Conservation (phyloP, 345 rosid species). For the Nephelium lappaceum region DNA sequence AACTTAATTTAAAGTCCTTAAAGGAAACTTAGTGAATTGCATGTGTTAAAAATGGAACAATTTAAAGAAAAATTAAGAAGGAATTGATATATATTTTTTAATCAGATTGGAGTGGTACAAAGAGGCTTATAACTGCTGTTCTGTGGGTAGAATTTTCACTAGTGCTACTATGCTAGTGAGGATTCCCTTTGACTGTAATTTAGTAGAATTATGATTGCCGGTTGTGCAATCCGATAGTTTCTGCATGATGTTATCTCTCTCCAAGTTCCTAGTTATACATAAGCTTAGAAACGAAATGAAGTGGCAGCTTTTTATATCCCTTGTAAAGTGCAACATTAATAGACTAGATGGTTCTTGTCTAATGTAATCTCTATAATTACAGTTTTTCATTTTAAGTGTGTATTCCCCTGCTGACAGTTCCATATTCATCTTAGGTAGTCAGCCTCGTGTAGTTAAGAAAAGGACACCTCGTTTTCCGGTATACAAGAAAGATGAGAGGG, state of each 20-base stretch:
- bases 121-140: neutral
- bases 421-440: constrained; percentile 51
- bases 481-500: constrained; percentile 51
- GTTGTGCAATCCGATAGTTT: neutral
- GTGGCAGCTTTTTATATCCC: constrained; percentile 1
- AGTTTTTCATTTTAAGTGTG: constrained; percentile 2
- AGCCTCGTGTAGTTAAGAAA: constrained; percentile 83
- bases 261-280: neutral
- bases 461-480: constrained; percentile 98
- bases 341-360: neutral
- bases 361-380: neutral
- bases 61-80: neutral
- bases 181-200: constrained; percentile 10
- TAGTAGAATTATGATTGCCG: neutral
- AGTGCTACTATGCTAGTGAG: neutral
- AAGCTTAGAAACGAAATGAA: neutral
- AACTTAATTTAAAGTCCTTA: neutral
- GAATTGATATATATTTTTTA: neutral
- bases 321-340: neutral
- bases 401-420: constrained; percentile 23
- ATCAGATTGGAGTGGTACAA: neutral
- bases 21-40: neutral
- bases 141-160: neutral
- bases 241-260: neutral
- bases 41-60: neutral